phyloP scores from a whole-genome alignment of 352 stramenopile genomes.

The Pythium oligandrum region DNA sequence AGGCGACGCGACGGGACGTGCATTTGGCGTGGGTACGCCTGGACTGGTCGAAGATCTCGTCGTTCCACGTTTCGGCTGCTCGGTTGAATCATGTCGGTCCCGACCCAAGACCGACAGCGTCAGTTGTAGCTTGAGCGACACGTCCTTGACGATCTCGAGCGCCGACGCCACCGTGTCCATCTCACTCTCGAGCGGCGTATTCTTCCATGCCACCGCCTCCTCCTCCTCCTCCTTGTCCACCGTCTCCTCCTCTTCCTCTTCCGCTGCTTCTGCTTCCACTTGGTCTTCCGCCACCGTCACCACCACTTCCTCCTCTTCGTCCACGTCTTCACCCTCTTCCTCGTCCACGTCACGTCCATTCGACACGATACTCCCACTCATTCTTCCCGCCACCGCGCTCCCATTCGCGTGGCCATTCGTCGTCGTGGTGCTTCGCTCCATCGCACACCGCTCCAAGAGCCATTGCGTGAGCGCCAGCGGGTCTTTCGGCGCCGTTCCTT shows the following conservation, averaged over 20 bases:
- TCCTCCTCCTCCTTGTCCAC: neutral
- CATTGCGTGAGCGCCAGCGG: slow-evolving; percentile 17
- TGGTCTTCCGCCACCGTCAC: neutral
- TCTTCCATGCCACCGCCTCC: neutral
- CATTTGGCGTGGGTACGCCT: slow-evolving; percentile 41
- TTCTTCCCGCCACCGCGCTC: neutral
- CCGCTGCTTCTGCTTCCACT: neutral
- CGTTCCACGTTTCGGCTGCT: slow-evolving; percentile 19
- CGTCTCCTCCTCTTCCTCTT: neutral
- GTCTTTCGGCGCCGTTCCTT: slow-evolving; percentile 4
- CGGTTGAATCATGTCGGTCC: slow-evolving; percentile 36
- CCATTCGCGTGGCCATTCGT: slow-evolving; percentile 1
- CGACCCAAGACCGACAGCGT: slow-evolving; percentile 45
- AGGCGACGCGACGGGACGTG: slow-evolving; percentile 23
- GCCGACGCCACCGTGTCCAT: slow-evolving; percentile 40
- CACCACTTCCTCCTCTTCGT: neutral
- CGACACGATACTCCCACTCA: neutral
- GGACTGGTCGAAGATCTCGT: slow-evolving; percentile 11
- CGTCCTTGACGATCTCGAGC: slow-evolving; percentile 46
- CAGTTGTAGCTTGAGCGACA: slow-evolving; percentile 51
- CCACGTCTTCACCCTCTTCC: neutral
- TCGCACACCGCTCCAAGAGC: slow-evolving; percentile 13
- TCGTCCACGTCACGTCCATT: slow-evolving; percentile 1
- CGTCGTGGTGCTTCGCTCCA: slow-evolving; percentile 1
- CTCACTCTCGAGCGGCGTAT: neutral